phyloP scores from a whole-genome alignment of 768 basidiomycete species.

The Phanerochaete carnosa region DNA sequence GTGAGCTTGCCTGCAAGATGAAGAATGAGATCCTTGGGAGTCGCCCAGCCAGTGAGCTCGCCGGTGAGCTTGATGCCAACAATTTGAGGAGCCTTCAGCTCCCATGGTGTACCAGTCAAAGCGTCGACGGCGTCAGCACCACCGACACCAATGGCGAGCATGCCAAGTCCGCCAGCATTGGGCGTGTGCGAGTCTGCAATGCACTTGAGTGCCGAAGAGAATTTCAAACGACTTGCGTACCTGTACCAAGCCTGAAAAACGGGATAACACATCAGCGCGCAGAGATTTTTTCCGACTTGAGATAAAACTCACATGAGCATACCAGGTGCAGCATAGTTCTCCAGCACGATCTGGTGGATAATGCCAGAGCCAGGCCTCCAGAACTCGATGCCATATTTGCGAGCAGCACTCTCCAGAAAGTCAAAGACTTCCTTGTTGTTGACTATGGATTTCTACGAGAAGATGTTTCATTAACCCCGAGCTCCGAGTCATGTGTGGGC shows the following conservation, averaged over 20 bases:
- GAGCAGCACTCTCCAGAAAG: conserved; percentile 89
- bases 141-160: conserved; percentile 98
- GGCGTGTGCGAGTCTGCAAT: conserved; percentile 90
- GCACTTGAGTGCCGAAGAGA: background rate
- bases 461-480: background rate
- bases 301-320: conserved; percentile 70
- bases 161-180: conserved; percentile 94
- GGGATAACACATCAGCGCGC: background rate
- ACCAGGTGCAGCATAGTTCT: conserved; percentile 95
- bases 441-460: conserved; percentile 63
- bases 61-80: conserved; percentile 87
- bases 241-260: conserved; percentile 70
- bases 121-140: conserved; percentile 98
- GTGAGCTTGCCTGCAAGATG: conserved; percentile 93
- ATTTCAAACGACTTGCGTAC: conserved; percentile 31
- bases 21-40: conserved; percentile 94
- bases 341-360: conserved; percentile 97
- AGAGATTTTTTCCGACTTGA: conserved; percentile 1
- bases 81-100: conserved; percentile 86
- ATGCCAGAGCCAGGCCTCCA: conserved; percentile 95
- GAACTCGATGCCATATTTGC: conserved; percentile 94
- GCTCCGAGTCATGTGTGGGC: background rate
- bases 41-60: conserved; percentile 84
- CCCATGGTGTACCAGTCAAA: conserved; percentile 98
- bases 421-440: conserved; percentile 97